phyloP scores from a whole-genome alignment of 768 basidiomycete genomes.

The Collybia mongolica region DNA sequence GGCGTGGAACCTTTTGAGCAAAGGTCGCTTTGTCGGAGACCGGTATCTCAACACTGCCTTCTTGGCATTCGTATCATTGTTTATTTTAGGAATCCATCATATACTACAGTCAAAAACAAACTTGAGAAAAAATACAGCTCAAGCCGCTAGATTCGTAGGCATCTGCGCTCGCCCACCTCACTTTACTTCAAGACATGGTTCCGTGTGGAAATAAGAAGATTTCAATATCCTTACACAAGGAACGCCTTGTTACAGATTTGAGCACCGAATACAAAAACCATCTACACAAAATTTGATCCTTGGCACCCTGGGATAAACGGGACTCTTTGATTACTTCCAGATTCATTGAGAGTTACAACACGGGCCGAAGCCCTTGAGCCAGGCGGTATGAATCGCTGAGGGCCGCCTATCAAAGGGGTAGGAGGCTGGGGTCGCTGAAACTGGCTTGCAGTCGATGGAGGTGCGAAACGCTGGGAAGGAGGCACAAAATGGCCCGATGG shows the following conservation, averaged over 20 bases:
- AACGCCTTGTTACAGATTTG: too few relatives aligned
- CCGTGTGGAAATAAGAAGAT: too few relatives aligned
- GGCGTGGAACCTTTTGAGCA: too few relatives aligned
- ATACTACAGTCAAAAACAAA: too few relatives aligned
- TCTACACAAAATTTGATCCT: constrained; percentile 10
- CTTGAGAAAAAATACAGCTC: too few relatives aligned
- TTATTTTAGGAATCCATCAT: background rate
- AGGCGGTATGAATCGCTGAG: constrained; percentile 20
- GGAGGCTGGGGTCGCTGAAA: constrained; percentile 26
- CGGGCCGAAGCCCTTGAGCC: constrained; percentile 25
- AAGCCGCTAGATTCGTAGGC: too few relatives aligned
- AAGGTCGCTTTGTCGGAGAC: background rate
- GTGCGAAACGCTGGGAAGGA: constrained; percentile 7
- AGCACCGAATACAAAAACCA: background rate
- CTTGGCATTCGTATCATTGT: background rate
- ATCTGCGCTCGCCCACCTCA: too few relatives aligned
- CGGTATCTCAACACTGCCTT: constrained; percentile 1
- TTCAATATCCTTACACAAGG: too few relatives aligned
- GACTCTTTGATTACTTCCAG: constrained; percentile 44
- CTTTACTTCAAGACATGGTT: too few relatives aligned
- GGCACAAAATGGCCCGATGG: constrained; percentile 9
- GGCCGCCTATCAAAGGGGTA: constrained; percentile 16
- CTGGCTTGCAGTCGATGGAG: constrained; percentile 8
- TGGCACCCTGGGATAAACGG: constrained; percentile 43
- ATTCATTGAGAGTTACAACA: constrained; percentile 13